Evolutionary conservation across 805 yeast genomes (phyloP), one percentile per base, ranked within the genome.

Genomic region (Saccharomycopsis babjevae): DNA sequence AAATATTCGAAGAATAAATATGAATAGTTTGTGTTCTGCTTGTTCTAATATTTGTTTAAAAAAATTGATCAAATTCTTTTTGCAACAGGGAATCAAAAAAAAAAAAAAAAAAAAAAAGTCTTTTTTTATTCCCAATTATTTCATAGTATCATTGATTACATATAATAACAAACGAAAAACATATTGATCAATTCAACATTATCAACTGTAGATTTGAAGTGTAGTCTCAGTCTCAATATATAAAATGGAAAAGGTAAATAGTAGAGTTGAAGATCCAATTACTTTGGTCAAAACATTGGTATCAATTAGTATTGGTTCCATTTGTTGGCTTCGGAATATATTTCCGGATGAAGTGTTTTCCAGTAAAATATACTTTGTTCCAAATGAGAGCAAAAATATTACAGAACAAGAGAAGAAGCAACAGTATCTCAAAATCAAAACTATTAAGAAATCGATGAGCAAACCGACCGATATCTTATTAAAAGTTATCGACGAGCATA

Each of bases 261-360:
- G n/a, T 22, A 46, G 22, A 46, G 13, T 25, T 2, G 57, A 55
- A 25, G 57, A 36, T 28, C 54, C 59, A 11, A 18, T 50, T 8
- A 25, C 20, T 5, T 54, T 39, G 15, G 18, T 55, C 20, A 54
- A 42, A 25, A 32, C 46, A 20, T 20, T 59, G 16, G 50, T 1
- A 52, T 75, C 50, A 0, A 80, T 81, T 76, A 76, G 85, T 0
- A 73, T 83, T 65, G 84, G 86, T 1, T 82, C 86, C 66, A 71
- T 84, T 32, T 78, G 84, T 1, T 84, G 76, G 65, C 69, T 83
- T 16, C 73, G 88, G 61, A 83, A 84, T 1, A 70, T 84, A 22
- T 83, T 84, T 62, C 80, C 81, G 7, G 86, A 83, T 63, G 79
- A 76, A 13, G 76, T 74, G 66, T 84, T 80, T 67, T 72, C 72